Base-by-base conservation (phyloP, 768 basidiomycete species). In the Psilocybe tampanensis region DNA sequence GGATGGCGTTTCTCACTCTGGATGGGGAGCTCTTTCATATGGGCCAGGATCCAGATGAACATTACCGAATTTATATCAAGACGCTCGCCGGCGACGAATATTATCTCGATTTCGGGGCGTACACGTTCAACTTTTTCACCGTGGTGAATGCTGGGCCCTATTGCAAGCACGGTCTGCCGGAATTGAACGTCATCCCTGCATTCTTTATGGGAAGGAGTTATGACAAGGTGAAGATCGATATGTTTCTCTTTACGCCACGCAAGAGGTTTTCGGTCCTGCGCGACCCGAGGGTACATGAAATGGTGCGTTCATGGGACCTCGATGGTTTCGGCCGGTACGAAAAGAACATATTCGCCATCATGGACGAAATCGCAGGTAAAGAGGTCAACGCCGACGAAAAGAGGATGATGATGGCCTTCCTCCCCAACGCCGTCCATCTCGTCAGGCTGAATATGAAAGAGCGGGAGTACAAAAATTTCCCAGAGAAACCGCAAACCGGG, bases 31-130 rank as follows among this genome's bases (percentile, higher is more conserved):
- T 54, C 1, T 68, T 74, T 24, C 44, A 55, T 19, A 66, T 66
- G 44, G 73, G 76, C 3, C 79, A 80, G 45, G 73, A 79, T 59
- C 76, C 79, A 1, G 56, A 75, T 19, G 74, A 80, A 19, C 80
- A 80, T 57, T 80, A 80, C 59, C 81, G 80, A 79, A 67, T 81
- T 7, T 83, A 79, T 59, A 81, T 82, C 70, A 76, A 64, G 8
- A 79, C 76, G 1, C 56, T 76, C 1, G 60, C 69, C 2, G 80
- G 78, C 2, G 72, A 80, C 47, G 72, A 77, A 22, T 56, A 80
- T 23, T 65, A 66, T 17, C 63, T 82, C 33, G 79, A 82, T 49
- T 69, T 70, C 42, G 69, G 64, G 33, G 75, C 80, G 74, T 77
- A 71, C 61, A 71, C 72, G 5, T 79, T 78, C 36, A 39, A 39